These are phyloP conservation scores for Cladorrhinum samala DNA, from an alignment of 495 filamentous ascomycete species.

Conservation along the genomic window DNA sequence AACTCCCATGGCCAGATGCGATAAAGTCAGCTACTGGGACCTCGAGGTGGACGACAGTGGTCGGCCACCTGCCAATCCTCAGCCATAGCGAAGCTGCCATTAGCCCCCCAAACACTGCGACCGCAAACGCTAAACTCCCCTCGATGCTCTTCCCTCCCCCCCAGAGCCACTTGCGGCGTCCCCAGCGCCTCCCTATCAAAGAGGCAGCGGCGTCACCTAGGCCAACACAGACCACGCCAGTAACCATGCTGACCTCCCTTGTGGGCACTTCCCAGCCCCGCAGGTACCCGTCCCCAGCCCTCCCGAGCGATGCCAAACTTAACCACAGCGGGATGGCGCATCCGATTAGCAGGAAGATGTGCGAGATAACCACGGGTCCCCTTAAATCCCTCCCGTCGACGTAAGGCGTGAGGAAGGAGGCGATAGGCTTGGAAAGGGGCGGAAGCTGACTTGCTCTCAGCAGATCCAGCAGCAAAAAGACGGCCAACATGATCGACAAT, in stretches of 20 bases:
- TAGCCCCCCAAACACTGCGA: constrained; percentile 70
- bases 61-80: constrained; percentile 61
- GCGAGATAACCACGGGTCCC: constrained; percentile 88
- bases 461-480: constrained; percentile 84
- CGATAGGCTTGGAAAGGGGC: constrained; percentile 75
- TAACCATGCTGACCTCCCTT: constrained; percentile 78
- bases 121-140: constrained; percentile 78
- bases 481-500: constrained; percentile 62
- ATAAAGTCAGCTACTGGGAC: too few relatives aligned
- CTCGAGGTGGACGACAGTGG: constrained; percentile 18
- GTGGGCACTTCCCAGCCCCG: constrained; percentile 63
- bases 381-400: constrained; percentile 90
- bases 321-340: constrained; percentile 95
- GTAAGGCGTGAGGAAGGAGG: constrained; percentile 81
- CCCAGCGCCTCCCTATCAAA: constrained; percentile 80
- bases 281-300: constrained; percentile 34
- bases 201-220: constrained; percentile 95
- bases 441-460: constrained; percentile 87
- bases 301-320: constrained; percentile 55
- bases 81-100: constrained; percentile 71
- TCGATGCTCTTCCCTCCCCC: constrained; percentile 92
- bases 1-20: constrained; percentile 17
- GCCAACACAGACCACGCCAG: constrained; percentile 88
- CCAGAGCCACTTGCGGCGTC: constrained; percentile 90
- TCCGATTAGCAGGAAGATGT: constrained; percentile 95